Base-by-base conservation (phyloP, 2,329 filamentous ascomycete genomes). In the Aspergillus sp. region DNA sequence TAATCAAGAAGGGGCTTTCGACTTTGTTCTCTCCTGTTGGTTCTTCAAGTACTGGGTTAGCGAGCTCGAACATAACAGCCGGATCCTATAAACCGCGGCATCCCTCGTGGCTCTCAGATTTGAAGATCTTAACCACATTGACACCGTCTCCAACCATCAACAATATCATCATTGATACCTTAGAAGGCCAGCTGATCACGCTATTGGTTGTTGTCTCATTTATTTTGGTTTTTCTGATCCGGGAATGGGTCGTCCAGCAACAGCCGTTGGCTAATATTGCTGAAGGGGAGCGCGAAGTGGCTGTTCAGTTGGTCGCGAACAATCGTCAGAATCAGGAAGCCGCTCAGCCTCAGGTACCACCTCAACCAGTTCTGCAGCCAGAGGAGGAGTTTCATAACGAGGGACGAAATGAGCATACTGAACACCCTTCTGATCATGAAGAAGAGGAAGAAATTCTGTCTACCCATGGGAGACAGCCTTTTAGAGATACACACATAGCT, bases 191-290 rank as follows among this genome's bases (percentile, higher is more conserved):
- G 62, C 80, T 97, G 42, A 95, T 98, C 56, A 98, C 91, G 0
- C 72, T 96, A 4, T 72, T 94, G 7, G 88, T 97, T 43, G 91
- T 98, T 5, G 78, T 95, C 40, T 89, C 85, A 48, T 98, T 97
- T 66, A 96, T 98, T 49, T 73, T 98, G n/a, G 83, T 98, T 38
- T 98, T 98, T 56, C 71, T 98, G 3, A 96, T 98, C 41, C 77
- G 94, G 41, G 93, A 98, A 70, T 98, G 95, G 78, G 93, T 98
- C 43, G 89, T 98, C 7, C 93, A 98, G 64, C 93, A 98, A 64
- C 93, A 98, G 62, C 93, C 91, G 4, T 84, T 90, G 53, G 85
- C 93, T 56, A 94, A 94, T 58, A 83, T 93, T 73, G 84, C 82
- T 0, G 83, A 68, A 53, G 65, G 61, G 7, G 70, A 63, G 59